These are phyloP conservation scores for Simplicillium sp. DNA, from an alignment of 2,329 filamentous ascomycete species.

Conservation along the genomic window DNA sequence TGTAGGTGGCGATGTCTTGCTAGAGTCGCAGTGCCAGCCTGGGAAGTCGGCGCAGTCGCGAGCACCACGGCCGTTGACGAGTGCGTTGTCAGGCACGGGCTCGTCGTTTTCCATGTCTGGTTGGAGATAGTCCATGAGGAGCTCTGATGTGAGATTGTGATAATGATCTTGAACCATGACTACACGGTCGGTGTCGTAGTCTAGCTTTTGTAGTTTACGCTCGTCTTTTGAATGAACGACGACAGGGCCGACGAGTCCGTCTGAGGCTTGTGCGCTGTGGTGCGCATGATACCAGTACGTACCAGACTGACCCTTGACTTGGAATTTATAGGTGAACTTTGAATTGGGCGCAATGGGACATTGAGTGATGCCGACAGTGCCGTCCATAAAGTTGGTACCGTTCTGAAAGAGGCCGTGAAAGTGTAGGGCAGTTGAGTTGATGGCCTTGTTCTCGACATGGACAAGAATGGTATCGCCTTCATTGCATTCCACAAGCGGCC, in stretches of 20 bases:
- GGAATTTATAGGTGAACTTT: slow-evolving; percentile 59
- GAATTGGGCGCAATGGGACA: slow-evolving; percentile 55
- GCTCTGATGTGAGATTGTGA: slow-evolving; percentile 42
- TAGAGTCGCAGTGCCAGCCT: slow-evolving; percentile 34
- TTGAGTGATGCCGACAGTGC: slow-evolving; percentile 57
- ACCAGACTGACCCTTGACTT: slow-evolving; percentile 39
- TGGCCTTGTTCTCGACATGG: slow-evolving; percentile 57
- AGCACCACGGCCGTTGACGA: slow-evolving; percentile 48
- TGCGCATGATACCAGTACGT: slow-evolving; percentile 59
- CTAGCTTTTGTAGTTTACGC: slow-evolving; percentile 13
- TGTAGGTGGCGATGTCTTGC: slow-evolving; percentile 24
- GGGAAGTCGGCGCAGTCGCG: slow-evolving; percentile 22
- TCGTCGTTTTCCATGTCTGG: slow-evolving; percentile 48
- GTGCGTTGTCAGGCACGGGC: slow-evolving; percentile 54
- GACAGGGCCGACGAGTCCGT: slow-evolving; percentile 59
- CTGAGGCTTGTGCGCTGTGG: slow-evolving; percentile 52
- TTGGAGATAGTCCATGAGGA: slow-evolving; percentile 45
- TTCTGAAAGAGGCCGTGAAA: slow-evolving; percentile 75
- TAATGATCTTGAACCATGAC: slow-evolving; percentile 69
- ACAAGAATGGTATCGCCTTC: slow-evolving; percentile 64
- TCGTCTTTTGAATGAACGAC: slow-evolving; percentile 52
- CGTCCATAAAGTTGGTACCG: slow-evolving; percentile 67
- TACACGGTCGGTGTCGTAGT: slow-evolving; percentile 40
- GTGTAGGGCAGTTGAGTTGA: slow-evolving; percentile 59
- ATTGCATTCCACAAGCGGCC: slow-evolving; percentile 63